Percentiles rank a stretch among this genome's conserved stretches.
Conservation (phyloP, 1,284 basidiomycete species). For the Neolentinus lepideus region DNA sequence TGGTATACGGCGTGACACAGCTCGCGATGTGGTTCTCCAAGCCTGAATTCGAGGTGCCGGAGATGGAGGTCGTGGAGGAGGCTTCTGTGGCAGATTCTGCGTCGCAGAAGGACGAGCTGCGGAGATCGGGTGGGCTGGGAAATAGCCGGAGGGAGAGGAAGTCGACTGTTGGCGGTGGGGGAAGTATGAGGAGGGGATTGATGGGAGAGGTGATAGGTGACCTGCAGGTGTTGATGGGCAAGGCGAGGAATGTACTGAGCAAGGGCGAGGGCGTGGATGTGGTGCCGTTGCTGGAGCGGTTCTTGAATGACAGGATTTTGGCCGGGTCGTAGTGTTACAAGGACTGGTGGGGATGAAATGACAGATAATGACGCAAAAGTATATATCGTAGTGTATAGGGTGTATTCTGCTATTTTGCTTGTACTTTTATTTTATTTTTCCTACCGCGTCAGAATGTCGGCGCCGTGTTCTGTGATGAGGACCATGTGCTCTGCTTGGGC, state of each 20-base stretch:
- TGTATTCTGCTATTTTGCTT: not conserved
- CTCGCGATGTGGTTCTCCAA: slow-evolving; percentile 69
- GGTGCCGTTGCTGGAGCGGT: slow-evolving; percentile 43
- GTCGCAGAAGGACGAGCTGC: slow-evolving; percentile 22
- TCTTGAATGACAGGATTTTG: slow-evolving; percentile 60
- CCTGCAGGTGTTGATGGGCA: slow-evolving; percentile 54
- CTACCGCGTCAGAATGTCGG: slow-evolving; percentile 50
- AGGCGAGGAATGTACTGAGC: slow-evolving; percentile 36
- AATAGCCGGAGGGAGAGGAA: slow-evolving; percentile 20
- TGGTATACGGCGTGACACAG: slow-evolving; percentile 73
- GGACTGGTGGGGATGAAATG: too few relatives aligned
- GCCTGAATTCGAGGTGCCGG: slow-evolving; percentile 37
- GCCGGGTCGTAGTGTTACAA: slow-evolving; percentile 5
- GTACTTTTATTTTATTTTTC: not conserved
- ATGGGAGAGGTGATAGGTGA: slow-evolving; percentile 75
- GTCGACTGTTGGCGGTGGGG: slow-evolving; percentile 47
- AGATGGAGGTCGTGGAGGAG: slow-evolving; percentile 33
- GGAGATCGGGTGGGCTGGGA: slow-evolving; percentile 17
- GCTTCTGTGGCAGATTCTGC: slow-evolving; percentile 16
- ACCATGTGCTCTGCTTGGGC: slow-evolving; percentile 88
- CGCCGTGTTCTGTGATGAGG: slow-evolving; percentile 70
- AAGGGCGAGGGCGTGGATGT: slow-evolving; percentile 39
- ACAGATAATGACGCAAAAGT: not conserved
- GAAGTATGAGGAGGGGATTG: slow-evolving; percentile 63
- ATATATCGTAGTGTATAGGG: not conserved